Base-by-base conservation (phyloP, 1,284 basidiomycete species). In the Cryptococcus depauperatus region DNA sequence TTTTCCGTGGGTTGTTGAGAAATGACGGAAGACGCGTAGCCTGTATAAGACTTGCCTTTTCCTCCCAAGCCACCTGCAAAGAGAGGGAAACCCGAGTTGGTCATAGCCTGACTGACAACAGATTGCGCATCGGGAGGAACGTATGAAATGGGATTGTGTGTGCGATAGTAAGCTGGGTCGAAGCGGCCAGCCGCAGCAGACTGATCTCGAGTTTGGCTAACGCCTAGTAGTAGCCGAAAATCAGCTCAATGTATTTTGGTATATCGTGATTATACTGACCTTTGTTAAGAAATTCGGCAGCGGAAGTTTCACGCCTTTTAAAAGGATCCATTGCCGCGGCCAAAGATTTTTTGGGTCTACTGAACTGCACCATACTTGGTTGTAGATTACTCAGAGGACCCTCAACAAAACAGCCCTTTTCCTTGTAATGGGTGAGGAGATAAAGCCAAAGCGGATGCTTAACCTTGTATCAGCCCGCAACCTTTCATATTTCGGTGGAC, bases 371-470 rank as follows among this genome's bases (percentile, higher is more conserved):
- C 92, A 98, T 93, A 72, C 88, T 92, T 5, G 90, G 79, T 68
- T 97, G 95, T 30, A 99, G 74, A 71, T 99, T 98, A 69, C 82
- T 93, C 43, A 99, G 76, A 1, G 92, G 89, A 2, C 95, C 95
- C 69, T 99, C 95, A 23, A 99, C 95, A 39, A 99, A 81, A 61
- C 82, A 84, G 46, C 76, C 81, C 71, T 87, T 91, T 72, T 97
- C 93, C 74, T 98, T 98, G 80, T 93, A 98, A 68, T 98, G 95
- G 1, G 91, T 95, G 43, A 99, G 78, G 43, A 99, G 81, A 67
- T 93, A 92, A 68, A 98, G 90, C 95, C 95, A 99, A 8, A 99
- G 77, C 3, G 91, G 89, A 65, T 97, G 92, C 91, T 96, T 59
- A 22, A 26, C 21, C 10, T 28, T 37, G 19, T 19, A 30, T 28